Base-by-base conservation (phyloP, 305 asterid species). In the Petunia hybrid region DNA sequence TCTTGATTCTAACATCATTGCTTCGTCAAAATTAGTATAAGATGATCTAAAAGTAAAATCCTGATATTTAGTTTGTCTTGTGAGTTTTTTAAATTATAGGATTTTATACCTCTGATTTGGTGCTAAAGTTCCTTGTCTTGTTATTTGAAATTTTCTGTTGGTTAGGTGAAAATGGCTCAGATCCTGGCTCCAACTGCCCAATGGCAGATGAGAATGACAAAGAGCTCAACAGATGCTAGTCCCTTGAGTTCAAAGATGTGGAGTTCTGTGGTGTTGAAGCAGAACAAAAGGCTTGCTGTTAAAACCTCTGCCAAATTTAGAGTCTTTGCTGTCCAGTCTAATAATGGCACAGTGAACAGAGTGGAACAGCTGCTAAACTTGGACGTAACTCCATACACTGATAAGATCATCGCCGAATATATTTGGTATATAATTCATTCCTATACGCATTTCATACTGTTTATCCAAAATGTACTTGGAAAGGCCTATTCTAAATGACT, bases 341-440 rank as follows among this genome's bases (percentile, higher is more conserved):
- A 84, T 1, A 87, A 85, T 82, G 77, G 97, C 88, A 91, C 98
- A 0, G 79, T 94, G 77, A 95, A 95, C 91, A 93, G 98, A 79
- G 57, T 94, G 79, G 98, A 96, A 41, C 97, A 94, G 88, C 80
- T 96, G 83, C 95, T 96, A 55, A 96, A 96, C 88, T 85, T 94
- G 92, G 98, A 94, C 38, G 85, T 92, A 3, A 83, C 97, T 85
- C 98, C 98, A 9, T 87, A 87, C 84, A 93, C 97, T 60, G 95
- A 94, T 62, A 96, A 87, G 84, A 91, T 96, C 86, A 92, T 96
- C 84, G 99, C 98, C 81, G 99, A 96, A 83, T 96, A 94, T 65
- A 96, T 96, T 78, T 96, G 99, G 99, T 94, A 89, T n/a, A 7
- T 66, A 8, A 55, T 66, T 82, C 35, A 65, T 80, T 10, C 48